Percentiles rank a stretch among this genome's conserved stretches.
Conservation (phyloP, 1,139 yeast genomes). For the Suhomyces bolitotheri region DNA sequence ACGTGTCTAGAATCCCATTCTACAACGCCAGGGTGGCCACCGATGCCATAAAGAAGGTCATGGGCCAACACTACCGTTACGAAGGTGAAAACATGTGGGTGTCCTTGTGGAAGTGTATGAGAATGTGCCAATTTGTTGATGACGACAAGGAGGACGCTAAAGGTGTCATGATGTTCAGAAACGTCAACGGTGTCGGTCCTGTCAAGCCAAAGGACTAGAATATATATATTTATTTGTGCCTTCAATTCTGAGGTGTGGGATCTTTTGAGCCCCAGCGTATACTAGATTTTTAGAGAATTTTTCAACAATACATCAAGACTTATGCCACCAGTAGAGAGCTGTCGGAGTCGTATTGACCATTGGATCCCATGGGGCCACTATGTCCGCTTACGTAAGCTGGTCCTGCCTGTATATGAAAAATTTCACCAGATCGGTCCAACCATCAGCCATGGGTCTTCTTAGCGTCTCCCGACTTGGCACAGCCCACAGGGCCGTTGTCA, state of each 20-base stretch:
- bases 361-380: no score
- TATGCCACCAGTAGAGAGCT: no score
- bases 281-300: no score
- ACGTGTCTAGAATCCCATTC: conserved; percentile 61
- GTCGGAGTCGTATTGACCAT: no score
- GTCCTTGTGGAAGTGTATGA: conserved; percentile 55
- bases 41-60: conserved; percentile 56
- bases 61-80: conserved; percentile 59
- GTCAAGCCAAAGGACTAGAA: conserved; percentile 19
- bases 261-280: no score
- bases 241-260: conserved; percentile 1
- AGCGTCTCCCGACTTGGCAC: conserved; percentile 9
- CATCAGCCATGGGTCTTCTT: conserved; percentile 9
- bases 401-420: no score
- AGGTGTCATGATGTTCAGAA: conserved; percentile 63
- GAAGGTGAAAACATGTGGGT: conserved; percentile 59
- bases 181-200: conserved; percentile 49
- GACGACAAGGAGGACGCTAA: conserved; percentile 41
- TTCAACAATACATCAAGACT: no score
- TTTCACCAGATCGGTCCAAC: conserved; percentile 1
- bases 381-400: conserved; percentile 1
- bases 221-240: neutral
- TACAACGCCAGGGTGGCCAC: conserved; percentile 63
- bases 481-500: conserved; percentile 6
- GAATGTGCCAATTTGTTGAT: conserved; percentile 61